A percentile compares a stretch with the other conserved stretches of the same genome.
phyloP scores from a whole-genome alignment of 371 early-diverging fungal species.

The Lichtheimia ramosa region DNA sequence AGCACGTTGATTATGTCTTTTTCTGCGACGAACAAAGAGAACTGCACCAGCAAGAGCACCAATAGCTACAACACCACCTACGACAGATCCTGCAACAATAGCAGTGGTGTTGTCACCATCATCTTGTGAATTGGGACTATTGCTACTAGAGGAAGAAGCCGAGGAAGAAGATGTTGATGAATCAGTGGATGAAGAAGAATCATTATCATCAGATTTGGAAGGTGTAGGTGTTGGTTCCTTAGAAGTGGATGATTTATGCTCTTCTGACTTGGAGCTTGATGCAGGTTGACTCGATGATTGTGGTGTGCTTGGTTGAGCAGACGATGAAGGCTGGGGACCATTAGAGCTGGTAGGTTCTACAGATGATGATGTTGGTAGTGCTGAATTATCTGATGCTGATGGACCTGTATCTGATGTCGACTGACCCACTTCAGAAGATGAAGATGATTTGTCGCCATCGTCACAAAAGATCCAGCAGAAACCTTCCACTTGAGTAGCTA shows the following conservation, averaged over 20 bases:
- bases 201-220: neutral
- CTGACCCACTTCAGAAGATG: constrained; percentile 4
- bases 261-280: neutral
- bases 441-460: neutral
- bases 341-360: neutral
- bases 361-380: neutral
- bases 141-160: constrained; percentile 6
- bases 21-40: constrained; percentile 30
- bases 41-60: constrained; percentile 42
- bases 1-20: constrained; percentile 9
- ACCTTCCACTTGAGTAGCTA: constrained; percentile 14
- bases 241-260: constrained; percentile 8
- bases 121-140: neutral
- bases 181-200: neutral
- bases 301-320: neutral
- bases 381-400: neutral
- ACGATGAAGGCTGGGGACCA: neutral
- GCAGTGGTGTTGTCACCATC: constrained; percentile 23
- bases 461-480: constrained; percentile 8
- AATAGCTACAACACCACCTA: constrained; percentile 39
- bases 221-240: constrained; percentile 1
- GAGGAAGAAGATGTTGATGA: constrained; percentile 5
- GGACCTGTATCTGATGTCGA: constrained; percentile 1
- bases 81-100: constrained; percentile 44
- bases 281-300: too few relatives aligned